Percentiles rank a stretch among this genome's conserved stretches.
Conservation (phyloP, 139 green algal species). For the Yamagishiella unicocca region DNA sequence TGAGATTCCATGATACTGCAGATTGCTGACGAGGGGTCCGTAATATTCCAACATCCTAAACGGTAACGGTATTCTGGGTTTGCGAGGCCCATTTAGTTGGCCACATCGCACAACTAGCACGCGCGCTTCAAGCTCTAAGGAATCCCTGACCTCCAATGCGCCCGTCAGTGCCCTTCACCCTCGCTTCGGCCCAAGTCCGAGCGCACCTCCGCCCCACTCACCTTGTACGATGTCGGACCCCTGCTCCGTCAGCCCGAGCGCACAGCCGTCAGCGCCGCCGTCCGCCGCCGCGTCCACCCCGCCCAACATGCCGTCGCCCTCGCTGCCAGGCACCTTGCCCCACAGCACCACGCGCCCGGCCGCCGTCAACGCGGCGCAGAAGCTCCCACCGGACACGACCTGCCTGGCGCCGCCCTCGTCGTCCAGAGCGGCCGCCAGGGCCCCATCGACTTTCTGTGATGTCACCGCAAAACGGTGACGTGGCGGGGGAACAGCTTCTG, state of each 20-base stretch:
- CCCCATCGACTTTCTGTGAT: slow-evolving; percentile 25
- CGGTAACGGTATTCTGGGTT: too few species aligned
- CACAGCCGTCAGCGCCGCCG: background rate
- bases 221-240: slow-evolving; percentile 18
- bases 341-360: slow-evolving; percentile 69
- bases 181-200: too few species aligned
- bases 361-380: slow-evolving; percentile 69
- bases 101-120: too few species aligned
- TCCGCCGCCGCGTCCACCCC: background rate
- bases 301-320: background rate
- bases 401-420: slow-evolving; percentile 67
- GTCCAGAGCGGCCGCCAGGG: slow-evolving; percentile 52
- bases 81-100: too few species aligned
- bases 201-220: background rate
- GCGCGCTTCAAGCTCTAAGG: too few species aligned
- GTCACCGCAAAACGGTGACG: too few species aligned
- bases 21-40: too few species aligned
- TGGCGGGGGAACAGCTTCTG: too few species aligned
- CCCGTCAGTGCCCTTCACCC: too few species aligned
- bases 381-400: slow-evolving; percentile 71
- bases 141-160: too few species aligned
- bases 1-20: too few species aligned
- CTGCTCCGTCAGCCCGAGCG: slow-evolving; percentile 11
- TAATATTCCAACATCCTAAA: too few species aligned
- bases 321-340: slow-evolving; percentile 63